A percentile compares a stretch with the other conserved stretches of the same genome.
These are phyloP conservation scores for Fistulina hepatica DNA, from an alignment of 1,284 basidiomycete species.

Conservation along the genomic window DNA sequence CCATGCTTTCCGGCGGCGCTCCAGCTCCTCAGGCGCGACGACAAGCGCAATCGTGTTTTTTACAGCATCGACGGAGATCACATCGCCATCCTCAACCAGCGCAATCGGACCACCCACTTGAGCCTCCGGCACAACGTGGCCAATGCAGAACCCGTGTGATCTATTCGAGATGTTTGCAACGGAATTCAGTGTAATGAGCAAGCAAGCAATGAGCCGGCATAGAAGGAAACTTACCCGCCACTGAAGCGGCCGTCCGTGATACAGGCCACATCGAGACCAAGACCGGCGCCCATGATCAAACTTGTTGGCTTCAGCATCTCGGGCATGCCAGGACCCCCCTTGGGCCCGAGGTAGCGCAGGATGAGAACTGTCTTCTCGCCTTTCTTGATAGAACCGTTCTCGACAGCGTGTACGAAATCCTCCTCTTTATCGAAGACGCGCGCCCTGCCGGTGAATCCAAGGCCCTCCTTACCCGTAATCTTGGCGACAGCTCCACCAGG, in stretches of 20 bases:
- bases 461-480: slow-evolving; percentile 88
- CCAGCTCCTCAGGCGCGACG: slow-evolving; percentile 64
- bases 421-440: slow-evolving; percentile 79
- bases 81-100: slow-evolving; percentile 79
- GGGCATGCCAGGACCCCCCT: slow-evolving; percentile 89
- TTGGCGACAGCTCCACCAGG: slow-evolving; percentile 91
- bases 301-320: slow-evolving; percentile 92
- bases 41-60: slow-evolving; percentile 72
- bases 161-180: too few relatives aligned
- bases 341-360: slow-evolving; percentile 80
- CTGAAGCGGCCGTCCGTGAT: slow-evolving; percentile 92
- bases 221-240: slow-evolving; percentile 56
- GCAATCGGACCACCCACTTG: slow-evolving; percentile 88
- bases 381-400: slow-evolving; percentile 68
- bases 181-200: slow-evolving; percentile 7
- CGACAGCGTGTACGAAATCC: slow-evolving; percentile 73
- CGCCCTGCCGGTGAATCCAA: slow-evolving; percentile 75
- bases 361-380: slow-evolving; percentile 89
- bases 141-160: slow-evolving; percentile 85
- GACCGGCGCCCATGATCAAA: slow-evolving; percentile 88
- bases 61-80: slow-evolving; percentile 77
- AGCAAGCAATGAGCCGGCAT: slow-evolving; percentile 12
- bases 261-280: slow-evolving; percentile 83
- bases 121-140: slow-evolving; percentile 87
- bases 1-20: slow-evolving; percentile 58